Percentiles rank a stretch among this genome's conserved stretches.
Conservation (phyloP, 768 basidiomycete genomes). For the Tephrocybe sp. region DNA sequence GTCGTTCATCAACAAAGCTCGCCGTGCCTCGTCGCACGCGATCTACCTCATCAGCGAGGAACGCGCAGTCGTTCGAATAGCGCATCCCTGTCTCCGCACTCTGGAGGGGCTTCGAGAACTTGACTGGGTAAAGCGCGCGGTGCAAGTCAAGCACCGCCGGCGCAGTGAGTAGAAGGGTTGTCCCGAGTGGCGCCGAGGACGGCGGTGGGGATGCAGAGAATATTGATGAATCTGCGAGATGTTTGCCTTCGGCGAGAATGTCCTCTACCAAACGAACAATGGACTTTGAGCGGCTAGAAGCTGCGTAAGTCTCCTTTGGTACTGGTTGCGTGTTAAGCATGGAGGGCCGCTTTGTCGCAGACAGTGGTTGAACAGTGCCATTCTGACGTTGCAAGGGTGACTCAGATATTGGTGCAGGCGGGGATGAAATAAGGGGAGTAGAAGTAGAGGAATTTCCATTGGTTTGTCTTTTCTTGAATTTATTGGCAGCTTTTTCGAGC, state of each 20-base stretch:
- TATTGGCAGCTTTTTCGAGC: constrained; percentile 55
- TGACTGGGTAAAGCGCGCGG: constrained; percentile 74
- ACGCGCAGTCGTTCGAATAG: constrained; percentile 80
- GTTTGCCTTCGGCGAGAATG: constrained; percentile 63
- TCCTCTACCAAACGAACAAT: constrained; percentile 58
- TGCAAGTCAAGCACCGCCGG: constrained; percentile 73
- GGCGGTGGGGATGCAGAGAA: constrained; percentile 31
- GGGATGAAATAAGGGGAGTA: constrained; percentile 19
- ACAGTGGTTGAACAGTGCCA: constrained; percentile 13
- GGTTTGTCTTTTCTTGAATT: constrained; percentile 41
- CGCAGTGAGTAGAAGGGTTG: constrained; percentile 57
- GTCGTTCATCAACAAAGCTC: constrained; percentile 36
- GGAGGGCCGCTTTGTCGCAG: constrained; percentile 25
- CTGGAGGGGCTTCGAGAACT: constrained; percentile 44
- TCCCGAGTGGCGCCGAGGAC: constrained; percentile 41
- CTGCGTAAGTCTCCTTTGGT: constrained; percentile 56
- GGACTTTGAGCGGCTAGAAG: constrained; percentile 54
- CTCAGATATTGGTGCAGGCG: constrained; percentile 8
- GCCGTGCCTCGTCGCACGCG: constrained; percentile 28
- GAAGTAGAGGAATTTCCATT: constrained; percentile 28
- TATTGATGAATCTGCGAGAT: constrained; percentile 56
- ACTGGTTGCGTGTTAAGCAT: constrained; percentile 16
- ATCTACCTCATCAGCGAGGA: constrained; percentile 54
- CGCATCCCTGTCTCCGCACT: constrained; percentile 60
- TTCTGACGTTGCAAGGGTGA: constrained; percentile 8